Evolutionary conservation across 768 basidiomycete species (phyloP).

Genomic region (Psilocybe subaeruginosa): DNA sequence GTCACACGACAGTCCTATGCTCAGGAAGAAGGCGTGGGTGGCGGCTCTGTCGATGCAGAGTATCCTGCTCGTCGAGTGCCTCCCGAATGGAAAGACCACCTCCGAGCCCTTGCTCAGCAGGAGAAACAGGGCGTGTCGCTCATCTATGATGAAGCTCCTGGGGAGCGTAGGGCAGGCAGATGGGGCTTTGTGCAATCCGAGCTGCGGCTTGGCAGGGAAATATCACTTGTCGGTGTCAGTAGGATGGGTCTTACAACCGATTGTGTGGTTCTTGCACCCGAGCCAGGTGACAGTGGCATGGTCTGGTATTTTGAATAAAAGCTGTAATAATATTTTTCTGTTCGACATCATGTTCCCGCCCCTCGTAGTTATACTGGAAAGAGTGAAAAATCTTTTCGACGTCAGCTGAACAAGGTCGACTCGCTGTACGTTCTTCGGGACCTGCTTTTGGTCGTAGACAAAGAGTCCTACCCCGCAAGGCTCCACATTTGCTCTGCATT

Average conservation of each 20-base stretch:
- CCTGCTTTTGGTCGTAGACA: too few relatives aligned
- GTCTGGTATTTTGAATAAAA: conserved; percentile 13
- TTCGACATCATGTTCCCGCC: too few relatives aligned
- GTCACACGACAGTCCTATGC: conserved; percentile 16
- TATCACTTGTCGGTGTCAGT: neutral
- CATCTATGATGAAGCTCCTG: conserved; percentile 13
- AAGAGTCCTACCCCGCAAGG: too few relatives aligned
- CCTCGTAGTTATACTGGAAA: too few relatives aligned
- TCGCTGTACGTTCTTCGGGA: too few relatives aligned
- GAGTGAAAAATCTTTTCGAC: too few relatives aligned
- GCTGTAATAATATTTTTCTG: neutral
- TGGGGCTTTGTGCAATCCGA: conserved; percentile 10
- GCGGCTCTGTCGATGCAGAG: conserved; percentile 23
- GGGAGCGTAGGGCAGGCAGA: conserved; percentile 6
- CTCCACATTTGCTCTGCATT: too few relatives aligned
- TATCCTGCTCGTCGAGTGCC: conserved; percentile 6
- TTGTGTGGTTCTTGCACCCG: conserved; percentile 8
- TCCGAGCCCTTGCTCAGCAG: conserved; percentile 1
- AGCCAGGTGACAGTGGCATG: conserved; percentile 8
- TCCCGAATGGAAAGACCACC: neutral
- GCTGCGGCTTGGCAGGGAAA: conserved; percentile 4
- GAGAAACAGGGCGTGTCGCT: neutral
- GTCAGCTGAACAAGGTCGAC: too few relatives aligned
- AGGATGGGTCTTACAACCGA: conserved; percentile 6
- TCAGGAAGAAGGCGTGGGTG: conserved; percentile 36